Evolutionary conservation across 2,329 filamentous ascomycete genomes (phyloP).

Genomic region (Penicillium palitans): DNA sequence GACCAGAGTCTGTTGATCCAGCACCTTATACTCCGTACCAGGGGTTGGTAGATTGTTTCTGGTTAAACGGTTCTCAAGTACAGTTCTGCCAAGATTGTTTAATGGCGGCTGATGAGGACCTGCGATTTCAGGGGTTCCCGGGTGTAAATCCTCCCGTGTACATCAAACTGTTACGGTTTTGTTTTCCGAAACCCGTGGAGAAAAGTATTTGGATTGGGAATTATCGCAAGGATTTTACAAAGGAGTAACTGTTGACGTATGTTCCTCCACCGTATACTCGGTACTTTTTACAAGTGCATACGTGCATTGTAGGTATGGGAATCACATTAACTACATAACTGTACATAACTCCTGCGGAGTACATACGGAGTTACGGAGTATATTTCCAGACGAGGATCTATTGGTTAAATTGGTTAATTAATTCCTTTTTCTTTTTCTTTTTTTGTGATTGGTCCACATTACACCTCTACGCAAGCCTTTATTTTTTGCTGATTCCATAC

Average conservation of each 20-base stretch:
- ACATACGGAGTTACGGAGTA: not conserved
- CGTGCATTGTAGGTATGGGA: not conserved
- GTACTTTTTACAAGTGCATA: too few relatives aligned
- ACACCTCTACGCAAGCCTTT: not conserved
- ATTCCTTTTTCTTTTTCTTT: not conserved
- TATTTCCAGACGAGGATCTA: not conserved
- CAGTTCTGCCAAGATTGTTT: not conserved
- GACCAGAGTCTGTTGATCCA: constrained; percentile 9
- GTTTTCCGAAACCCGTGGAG: not conserved
- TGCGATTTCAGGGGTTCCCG: not conserved
- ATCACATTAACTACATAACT: not conserved
- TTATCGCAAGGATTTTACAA: not conserved
- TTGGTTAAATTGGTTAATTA: not conserved
- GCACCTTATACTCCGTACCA: not conserved
- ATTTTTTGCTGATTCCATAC: not conserved
- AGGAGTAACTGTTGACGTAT: not conserved
- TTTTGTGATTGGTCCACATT: not conserved
- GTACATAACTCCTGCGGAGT: not conserved
- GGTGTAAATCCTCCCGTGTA: not conserved
- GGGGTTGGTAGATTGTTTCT: not conserved
- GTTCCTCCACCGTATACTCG: not conserved
- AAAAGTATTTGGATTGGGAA: not conserved
- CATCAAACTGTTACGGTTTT: not conserved
- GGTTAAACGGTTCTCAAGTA: not conserved
- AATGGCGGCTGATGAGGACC: not conserved